Evolutionary conservation across 2,329 filamentous ascomycete species (phyloP).

Genomic region (Allantophomopsis cytisporea): DNA sequence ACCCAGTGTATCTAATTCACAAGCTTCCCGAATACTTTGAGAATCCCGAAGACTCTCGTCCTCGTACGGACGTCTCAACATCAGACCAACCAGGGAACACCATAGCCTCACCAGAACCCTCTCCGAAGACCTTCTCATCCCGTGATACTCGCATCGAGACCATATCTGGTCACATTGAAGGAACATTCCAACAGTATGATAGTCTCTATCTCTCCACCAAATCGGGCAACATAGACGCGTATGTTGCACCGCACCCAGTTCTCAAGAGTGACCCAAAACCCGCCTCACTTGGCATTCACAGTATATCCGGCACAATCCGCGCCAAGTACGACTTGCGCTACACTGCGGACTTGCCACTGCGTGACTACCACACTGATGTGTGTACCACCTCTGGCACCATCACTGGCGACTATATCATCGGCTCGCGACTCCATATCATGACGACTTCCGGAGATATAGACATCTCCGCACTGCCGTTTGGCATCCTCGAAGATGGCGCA

Average conservation of each 20-base stretch:
- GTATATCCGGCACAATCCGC: conserved; percentile 11
- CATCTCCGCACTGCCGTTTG: conserved; percentile 8
- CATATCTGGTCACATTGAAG: conserved; percentile 13
- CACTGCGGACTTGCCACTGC: conserved; percentile 8
- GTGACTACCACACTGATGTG: conserved; percentile 15
- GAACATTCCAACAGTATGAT: conserved; percentile 15
- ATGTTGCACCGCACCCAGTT: conserved; percentile 9
- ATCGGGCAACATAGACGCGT: conserved; percentile 11
- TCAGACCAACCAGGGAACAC: not conserved
- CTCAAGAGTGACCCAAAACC: conserved; percentile 9
- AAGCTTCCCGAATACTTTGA: too few species aligned
- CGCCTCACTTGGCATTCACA: conserved; percentile 11
- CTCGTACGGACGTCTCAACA: too few species aligned
- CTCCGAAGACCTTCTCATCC: conserved; percentile 7
- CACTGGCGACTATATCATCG: conserved; percentile 12
- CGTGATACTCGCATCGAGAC: conserved; percentile 13
- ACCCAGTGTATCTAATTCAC: too few species aligned
- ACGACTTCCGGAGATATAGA: conserved; percentile 9
- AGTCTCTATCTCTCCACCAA: conserved; percentile 9
- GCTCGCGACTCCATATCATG: conserved; percentile 9
- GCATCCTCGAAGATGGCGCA: conserved; percentile 1
- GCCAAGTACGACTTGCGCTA: conserved; percentile 9
- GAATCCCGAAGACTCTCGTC: too few species aligned
- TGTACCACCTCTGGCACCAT: conserved; percentile 12
- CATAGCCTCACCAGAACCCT: not conserved